Evolutionary conservation across 2,329 filamentous ascomycete species (phyloP).

Genomic region (Penicillium sp.): DNA sequence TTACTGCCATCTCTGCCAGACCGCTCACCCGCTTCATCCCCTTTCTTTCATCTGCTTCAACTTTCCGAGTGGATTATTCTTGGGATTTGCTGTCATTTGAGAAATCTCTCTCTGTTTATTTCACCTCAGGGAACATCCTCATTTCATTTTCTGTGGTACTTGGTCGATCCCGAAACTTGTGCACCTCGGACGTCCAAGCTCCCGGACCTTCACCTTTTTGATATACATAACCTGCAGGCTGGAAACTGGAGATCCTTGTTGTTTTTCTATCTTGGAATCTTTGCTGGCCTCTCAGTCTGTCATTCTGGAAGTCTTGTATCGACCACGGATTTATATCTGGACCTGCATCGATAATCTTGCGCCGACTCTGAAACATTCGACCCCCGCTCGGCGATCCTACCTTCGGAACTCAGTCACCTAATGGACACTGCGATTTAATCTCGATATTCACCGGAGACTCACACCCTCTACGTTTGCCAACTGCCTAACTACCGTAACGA

Average conservation of each 20-base stretch:
- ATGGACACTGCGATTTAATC: conserved; percentile 17
- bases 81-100: neutral
- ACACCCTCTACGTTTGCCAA: neutral
- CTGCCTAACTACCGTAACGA: neutral
- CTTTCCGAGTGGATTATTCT: conserved; percentile 1
- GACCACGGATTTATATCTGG: conserved; percentile 1
- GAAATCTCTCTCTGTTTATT: neutral
- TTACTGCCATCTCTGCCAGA: conserved; percentile 21
- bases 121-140: neutral
- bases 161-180: conserved; percentile 1
- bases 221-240: conserved; percentile 11
- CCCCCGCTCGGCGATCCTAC: conserved; percentile 18
- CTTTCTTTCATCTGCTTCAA: conserved; percentile 21
- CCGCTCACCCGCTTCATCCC: conserved; percentile 23
- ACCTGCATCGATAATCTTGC: conserved; percentile 2
- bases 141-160: neutral
- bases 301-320: neutral
- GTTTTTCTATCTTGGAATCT: conserved; percentile 7
- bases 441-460: conserved; percentile 5
- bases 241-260: neutral
- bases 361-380: conserved; percentile 14
- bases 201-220: conserved; percentile 14
- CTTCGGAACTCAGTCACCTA: conserved; percentile 11
- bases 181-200: conserved; percentile 15
- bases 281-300: conserved; percentile 4